Conservation (phyloP, 2,329 filamentous ascomycete genomes). For the Monosporascus ibericus region DNA sequence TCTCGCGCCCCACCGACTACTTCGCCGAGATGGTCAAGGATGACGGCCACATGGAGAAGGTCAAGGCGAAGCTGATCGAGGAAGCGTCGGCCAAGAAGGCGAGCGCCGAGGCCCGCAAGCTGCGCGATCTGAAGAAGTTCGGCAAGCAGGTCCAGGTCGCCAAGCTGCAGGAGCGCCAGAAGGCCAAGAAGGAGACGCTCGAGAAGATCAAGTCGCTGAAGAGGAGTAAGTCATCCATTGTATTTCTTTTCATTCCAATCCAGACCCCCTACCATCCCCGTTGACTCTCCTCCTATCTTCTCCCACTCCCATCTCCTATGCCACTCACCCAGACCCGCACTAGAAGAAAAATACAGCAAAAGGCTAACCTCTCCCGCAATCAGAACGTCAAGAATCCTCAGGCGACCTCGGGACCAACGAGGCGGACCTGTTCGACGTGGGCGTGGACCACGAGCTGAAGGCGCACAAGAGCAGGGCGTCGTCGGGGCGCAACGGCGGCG, state of each 20-base stretch:
- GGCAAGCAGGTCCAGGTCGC: conserved; percentile 97
- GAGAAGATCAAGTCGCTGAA: conserved; percentile 95
- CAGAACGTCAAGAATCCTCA: conserved; percentile 75
- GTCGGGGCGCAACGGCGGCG: conserved; percentile 31
- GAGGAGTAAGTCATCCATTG: conserved; percentile 67
- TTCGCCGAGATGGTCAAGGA: conserved; percentile 99
- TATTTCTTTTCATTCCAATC: neutral
- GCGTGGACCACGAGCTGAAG: conserved; percentile 64
- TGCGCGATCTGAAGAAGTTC: conserved; percentile 96
- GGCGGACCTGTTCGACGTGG: conserved; percentile 86
- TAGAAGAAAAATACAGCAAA: too few relatives aligned
- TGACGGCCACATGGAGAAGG: conserved; percentile 96
- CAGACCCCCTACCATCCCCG: conserved; percentile 1
- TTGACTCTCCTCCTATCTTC: neutral
- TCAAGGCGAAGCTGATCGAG: conserved; percentile 88
- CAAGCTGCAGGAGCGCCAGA: conserved; percentile 88
- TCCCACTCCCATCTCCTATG: conserved; percentile 18
- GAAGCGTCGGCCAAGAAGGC: conserved; percentile 92
- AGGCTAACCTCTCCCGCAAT: neutral
- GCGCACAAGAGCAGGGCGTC: conserved; percentile 38
- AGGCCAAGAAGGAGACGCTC: conserved; percentile 85
- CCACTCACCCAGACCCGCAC: conserved; percentile 9
- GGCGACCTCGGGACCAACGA: conserved; percentile 63
- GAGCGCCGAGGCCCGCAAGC: conserved; percentile 80
- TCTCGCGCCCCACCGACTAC: conserved; percentile 87